phyloP scores from a whole-genome alignment of 1,139 yeast genomes.

The Nadsonia starkeyi-henricii region DNA sequence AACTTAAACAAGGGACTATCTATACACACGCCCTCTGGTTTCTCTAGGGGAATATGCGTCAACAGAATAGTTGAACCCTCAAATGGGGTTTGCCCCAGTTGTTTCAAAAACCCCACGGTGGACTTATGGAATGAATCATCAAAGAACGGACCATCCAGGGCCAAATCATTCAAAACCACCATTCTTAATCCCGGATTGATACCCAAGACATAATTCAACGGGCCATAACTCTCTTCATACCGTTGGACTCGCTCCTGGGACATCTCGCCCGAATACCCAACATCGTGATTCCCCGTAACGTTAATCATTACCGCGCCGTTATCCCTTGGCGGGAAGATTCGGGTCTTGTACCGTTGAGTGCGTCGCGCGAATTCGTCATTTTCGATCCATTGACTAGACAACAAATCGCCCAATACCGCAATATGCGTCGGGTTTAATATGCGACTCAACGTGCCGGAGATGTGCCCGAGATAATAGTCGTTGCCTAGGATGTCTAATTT shows the following conservation, averaged over 20 bases:
- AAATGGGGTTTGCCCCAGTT: constrained; percentile 34
- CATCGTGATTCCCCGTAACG: constrained; percentile 88
- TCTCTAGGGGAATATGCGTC: constrained; percentile 84
- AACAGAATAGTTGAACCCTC: constrained; percentile 69
- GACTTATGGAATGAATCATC: constrained; percentile 54
- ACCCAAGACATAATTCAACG: constrained; percentile 68
- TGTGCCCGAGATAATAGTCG: constrained; percentile 77
- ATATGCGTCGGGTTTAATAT: constrained; percentile 65
- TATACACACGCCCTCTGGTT: constrained; percentile 62
- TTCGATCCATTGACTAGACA: constrained; percentile 91
- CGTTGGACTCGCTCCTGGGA: constrained; percentile 84
- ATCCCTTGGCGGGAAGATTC: constrained; percentile 16
- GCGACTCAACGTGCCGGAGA: constrained; percentile 48
- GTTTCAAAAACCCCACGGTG: constrained; percentile 59
- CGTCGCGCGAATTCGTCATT: constrained; percentile 77
- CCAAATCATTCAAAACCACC: constrained; percentile 69
- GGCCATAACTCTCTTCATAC: constrained; percentile 60
- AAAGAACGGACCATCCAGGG: constrained; percentile 82
- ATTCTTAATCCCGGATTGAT: constrained; percentile 53
- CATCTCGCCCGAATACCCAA: constrained; percentile 92
- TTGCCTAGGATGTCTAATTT: constrained; percentile 76
- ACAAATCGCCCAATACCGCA: constrained; percentile 82
- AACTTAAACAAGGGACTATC: constrained; percentile 73
- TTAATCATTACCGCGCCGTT: constrained; percentile 52
- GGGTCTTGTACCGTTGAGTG: constrained; percentile 48